Evolutionary conservation across 2,329 filamentous ascomycete genomes (phyloP).

Genomic region (Ophiosphaerella herpotricha): DNA sequence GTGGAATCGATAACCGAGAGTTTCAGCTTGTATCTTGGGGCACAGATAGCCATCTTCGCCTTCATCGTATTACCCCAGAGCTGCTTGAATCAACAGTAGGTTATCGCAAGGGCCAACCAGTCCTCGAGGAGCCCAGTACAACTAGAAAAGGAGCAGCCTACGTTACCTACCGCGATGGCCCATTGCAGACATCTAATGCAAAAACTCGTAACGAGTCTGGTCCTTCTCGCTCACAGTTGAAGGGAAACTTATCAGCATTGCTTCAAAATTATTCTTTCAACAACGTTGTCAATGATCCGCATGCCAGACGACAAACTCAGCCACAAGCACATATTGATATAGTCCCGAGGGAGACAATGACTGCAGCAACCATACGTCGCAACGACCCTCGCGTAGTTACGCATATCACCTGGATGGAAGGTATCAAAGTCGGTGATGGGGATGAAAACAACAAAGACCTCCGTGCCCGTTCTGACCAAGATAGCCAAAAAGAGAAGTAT

Average conservation of each 20-base stretch:
- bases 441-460: conserved; percentile 30
- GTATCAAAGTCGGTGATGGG: conserved; percentile 62
- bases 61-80: conserved; percentile 72
- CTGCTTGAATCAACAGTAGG: conserved; percentile 70
- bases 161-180: conserved; percentile 74
- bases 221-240: conserved; percentile 22
- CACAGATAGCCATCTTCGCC: conserved; percentile 77
- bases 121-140: conserved; percentile 68
- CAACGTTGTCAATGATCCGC: conserved; percentile 14
- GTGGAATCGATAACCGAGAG: conserved; percentile 79
- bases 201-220: conserved; percentile 22
- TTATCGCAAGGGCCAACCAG: conserved; percentile 69
- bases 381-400: conserved; percentile 58
- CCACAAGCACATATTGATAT: conserved; percentile 7
- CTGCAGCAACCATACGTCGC: conserved; percentile 56
- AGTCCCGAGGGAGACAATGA: conserved; percentile 48
- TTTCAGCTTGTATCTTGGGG: conserved; percentile 96
- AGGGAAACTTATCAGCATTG: conserved; percentile 33
- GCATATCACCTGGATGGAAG: conserved; percentile 68
- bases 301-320: conserved; percentile 10
- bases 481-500: conserved; percentile 19
- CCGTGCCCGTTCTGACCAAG: conserved; percentile 16
- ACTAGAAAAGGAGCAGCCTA: conserved; percentile 86
- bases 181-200: conserved; percentile 21
- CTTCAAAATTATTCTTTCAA: conserved; percentile 27